A percentile compares a stretch with the other conserved stretches of the same genome.
Conservation (phyloP, 2,329 filamentous ascomycete species). For the Didymella arachidicola region DNA sequence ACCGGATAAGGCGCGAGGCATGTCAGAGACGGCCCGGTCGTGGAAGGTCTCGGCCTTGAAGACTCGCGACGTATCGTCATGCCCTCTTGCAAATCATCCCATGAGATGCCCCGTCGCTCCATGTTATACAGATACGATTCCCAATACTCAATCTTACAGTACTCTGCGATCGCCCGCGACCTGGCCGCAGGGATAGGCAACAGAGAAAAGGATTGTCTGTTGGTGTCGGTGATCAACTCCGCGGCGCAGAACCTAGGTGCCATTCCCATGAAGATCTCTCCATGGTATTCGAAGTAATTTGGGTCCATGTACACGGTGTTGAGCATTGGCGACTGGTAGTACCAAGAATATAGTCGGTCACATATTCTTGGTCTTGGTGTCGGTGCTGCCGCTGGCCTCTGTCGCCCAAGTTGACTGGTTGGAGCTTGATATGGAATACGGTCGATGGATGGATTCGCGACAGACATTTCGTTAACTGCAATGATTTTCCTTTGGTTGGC, state of each 20-base stretch:
- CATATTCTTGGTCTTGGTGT: too few species aligned
- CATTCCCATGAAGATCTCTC: too few species aligned
- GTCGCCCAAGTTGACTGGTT: too few species aligned
- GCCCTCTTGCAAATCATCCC: neutral
- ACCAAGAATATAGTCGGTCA: neutral
- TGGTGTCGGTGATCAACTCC: neutral
- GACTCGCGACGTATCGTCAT: neutral
- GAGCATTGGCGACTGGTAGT: neutral
- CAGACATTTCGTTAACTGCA: too few species aligned
- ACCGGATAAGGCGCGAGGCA: neutral
- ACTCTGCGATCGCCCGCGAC: neutral
- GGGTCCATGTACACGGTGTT: neutral
- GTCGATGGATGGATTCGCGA: too few species aligned
- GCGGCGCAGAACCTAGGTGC: neutral
- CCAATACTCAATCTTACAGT: neutral
- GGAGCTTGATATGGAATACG: too few species aligned
- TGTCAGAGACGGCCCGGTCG: neutral
- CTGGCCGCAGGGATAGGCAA: neutral
- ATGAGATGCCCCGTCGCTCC: neutral
- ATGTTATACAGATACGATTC: neutral
- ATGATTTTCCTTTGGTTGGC: too few species aligned
- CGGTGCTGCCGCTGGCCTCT: too few species aligned
- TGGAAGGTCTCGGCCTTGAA: neutral
- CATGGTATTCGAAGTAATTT: neutral
- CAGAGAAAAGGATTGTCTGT: neutral